Evolutionary conservation across 1,284 basidiomycete species (phyloP).

Genomic region (Heliocybe sulcata): DNA sequence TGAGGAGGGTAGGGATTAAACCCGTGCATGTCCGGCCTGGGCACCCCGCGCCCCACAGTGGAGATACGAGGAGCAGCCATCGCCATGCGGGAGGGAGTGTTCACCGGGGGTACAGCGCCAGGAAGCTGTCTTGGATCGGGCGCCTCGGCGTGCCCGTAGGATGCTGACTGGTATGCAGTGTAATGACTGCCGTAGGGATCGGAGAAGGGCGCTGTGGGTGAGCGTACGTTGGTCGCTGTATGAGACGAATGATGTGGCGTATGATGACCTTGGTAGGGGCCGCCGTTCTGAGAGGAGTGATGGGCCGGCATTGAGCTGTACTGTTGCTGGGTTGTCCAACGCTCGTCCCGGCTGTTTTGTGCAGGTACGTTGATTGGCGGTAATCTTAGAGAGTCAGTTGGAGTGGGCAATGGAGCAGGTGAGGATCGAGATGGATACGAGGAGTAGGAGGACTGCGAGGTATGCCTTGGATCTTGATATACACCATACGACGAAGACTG

Average conservation of each 20-base stretch:
- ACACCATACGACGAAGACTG: constrained; percentile 20
- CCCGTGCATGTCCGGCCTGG: constrained; percentile 6
- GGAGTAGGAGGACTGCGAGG: constrained; percentile 36
- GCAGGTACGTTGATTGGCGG: constrained; percentile 35
- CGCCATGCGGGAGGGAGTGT: constrained; percentile 2
- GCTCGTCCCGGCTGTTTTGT: neutral
- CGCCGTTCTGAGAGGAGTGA: constrained; percentile 2
- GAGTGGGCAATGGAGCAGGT: constrained; percentile 31
- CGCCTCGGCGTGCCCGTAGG: constrained; percentile 15
- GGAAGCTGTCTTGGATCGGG: constrained; percentile 21
- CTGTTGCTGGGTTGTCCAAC: neutral
- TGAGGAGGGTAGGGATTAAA: constrained; percentile 9
- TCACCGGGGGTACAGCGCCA: neutral
- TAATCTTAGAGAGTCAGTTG: constrained; percentile 36
- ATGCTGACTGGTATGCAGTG: constrained; percentile 13
- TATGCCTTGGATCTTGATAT: constrained; percentile 54
- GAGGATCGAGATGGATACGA: constrained; percentile 41
- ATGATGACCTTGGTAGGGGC: constrained; percentile 16
- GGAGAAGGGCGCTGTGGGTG: constrained; percentile 17
- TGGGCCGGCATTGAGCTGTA: neutral
- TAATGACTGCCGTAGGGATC: constrained; percentile 14
- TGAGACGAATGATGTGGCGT: constrained; percentile 14
- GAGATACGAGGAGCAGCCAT: constrained; percentile 7
- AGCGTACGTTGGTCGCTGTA: constrained; percentile 16
- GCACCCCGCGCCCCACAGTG: neutral